Percentiles rank a stretch among this genome's conserved stretches.
phyloP scores from a whole-genome alignment of 495 filamentous ascomycete species.

The Penicillium pancosmium region DNA sequence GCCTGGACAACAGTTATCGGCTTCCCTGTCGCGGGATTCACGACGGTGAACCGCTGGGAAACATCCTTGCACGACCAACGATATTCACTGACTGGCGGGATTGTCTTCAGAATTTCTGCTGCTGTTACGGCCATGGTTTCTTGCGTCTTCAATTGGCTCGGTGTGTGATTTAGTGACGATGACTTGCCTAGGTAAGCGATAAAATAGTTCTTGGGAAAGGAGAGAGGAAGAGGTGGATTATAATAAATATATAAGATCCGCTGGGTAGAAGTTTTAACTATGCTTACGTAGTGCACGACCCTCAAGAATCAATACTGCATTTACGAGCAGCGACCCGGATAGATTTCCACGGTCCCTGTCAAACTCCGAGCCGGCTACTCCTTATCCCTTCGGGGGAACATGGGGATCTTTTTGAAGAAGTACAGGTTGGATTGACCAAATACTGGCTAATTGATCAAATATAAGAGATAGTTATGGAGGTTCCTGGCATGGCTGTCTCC shows the following conservation, averaged over 20 bases:
- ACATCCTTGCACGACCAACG: constrained; percentile 13
- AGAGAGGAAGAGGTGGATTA: too few relatives aligned
- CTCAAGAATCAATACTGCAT: neutral
- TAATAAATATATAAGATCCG: too few relatives aligned
- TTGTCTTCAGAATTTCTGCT: neutral
- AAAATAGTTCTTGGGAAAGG: too few relatives aligned
- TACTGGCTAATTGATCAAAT: neutral
- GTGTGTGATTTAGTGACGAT: too few relatives aligned
- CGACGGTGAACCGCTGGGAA: constrained; percentile 7
- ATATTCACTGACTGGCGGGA: constrained; percentile 2
- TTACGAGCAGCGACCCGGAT: neutral
- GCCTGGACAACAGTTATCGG: constrained; percentile 14
- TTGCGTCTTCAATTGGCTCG: neutral
- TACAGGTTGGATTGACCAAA: neutral
- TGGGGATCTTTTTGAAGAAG: too few relatives aligned
- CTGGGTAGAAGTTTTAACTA: too few relatives aligned
- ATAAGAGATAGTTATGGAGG: neutral
- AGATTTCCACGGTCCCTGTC: neutral
- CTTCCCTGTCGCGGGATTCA: constrained; percentile 14
- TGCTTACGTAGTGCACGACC: too few relatives aligned
- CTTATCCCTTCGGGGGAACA: neutral
- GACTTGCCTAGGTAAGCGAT: too few relatives aligned
- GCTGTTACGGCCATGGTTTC: neutral
- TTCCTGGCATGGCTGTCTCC: neutral
- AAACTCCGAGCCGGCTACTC: neutral